These are phyloP conservation scores for Blastobotrys buckinghamii DNA, from an alignment of 1,139 yeast species.

Conservation along the genomic window DNA sequence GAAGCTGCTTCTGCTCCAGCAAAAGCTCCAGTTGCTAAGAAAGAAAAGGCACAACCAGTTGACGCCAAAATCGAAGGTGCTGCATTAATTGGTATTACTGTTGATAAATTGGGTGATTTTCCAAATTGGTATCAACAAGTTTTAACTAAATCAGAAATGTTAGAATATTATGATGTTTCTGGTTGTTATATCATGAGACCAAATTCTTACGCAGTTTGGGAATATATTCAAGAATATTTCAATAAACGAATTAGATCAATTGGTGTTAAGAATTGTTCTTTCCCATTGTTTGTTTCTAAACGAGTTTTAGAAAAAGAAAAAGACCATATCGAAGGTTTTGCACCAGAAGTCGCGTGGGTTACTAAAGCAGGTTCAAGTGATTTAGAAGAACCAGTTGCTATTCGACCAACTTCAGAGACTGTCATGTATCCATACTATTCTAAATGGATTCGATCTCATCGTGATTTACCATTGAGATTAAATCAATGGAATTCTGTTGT, in stretches of 20 bases:
- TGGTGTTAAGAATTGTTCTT: slow-evolving; percentile 93
- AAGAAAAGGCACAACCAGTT: slow-evolving; percentile 11
- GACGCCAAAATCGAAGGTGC: slow-evolving; percentile 68
- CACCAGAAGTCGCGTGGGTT: slow-evolving; percentile 99
- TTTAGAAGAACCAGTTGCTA: slow-evolving; percentile 96
- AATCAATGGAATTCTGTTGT: slow-evolving; percentile 99
- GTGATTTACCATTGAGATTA: slow-evolving; percentile 92
- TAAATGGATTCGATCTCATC: slow-evolving; percentile 97
- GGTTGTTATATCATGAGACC: slow-evolving; percentile 99
- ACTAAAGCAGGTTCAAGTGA: slow-evolving; percentile 93
- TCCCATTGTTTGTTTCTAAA: slow-evolving; percentile 97
- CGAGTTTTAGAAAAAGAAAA: slow-evolving; percentile 93
- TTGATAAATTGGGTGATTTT: slow-evolving; percentile 85
- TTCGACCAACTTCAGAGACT: slow-evolving; percentile 98
- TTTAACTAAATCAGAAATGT: slow-evolving; percentile 88
- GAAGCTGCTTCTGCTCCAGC: slow-evolving; percentile 33
- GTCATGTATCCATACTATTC: slow-evolving; percentile 99
- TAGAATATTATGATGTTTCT: slow-evolving; percentile 96
- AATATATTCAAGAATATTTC: slow-evolving; percentile 83
- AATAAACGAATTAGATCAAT: slow-evolving; percentile 71
- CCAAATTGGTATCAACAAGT: slow-evolving; percentile 97
- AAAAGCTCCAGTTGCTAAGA: slow-evolving; percentile 23
- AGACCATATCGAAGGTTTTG: slow-evolving; percentile 98
- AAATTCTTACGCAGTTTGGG: slow-evolving; percentile 93
- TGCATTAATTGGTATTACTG: slow-evolving; percentile 92